Percentiles rank a stretch among this genome's conserved stretches.
These are phyloP conservation scores for Aspergillus niger DNA, from an alignment of 2,329 filamentous ascomycete genomes.

Conservation along the genomic window DNA sequence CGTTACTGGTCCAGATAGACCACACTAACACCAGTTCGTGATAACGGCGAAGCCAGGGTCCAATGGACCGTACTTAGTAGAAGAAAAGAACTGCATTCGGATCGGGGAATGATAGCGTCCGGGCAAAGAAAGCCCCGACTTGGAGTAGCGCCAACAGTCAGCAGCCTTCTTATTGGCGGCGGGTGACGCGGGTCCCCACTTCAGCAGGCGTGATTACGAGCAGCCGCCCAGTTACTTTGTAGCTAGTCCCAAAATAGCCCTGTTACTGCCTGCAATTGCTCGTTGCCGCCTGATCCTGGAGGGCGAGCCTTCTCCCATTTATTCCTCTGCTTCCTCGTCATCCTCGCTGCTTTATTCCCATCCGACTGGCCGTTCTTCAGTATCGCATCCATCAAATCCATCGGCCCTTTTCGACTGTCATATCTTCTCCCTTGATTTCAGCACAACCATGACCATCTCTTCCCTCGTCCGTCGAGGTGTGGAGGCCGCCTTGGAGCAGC, in stretches of 20 bases:
- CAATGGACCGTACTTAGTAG: background rate
- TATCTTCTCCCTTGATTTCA: background rate
- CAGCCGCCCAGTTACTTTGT: background rate
- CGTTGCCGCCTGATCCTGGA: background rate
- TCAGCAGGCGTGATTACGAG: slow-evolving; percentile 2
- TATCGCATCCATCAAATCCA: background rate
- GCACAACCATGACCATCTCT: slow-evolving; percentile 30
- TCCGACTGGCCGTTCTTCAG: slow-evolving; percentile 10
- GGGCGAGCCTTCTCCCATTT: slow-evolving; percentile 2
- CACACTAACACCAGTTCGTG: background rate
- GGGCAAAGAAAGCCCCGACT: background rate
- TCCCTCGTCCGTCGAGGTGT: slow-evolving; percentile 41
- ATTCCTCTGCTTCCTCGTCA: background rate
- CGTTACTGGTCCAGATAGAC: background rate
- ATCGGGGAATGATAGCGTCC: background rate
- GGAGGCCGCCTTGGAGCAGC: slow-evolving; percentile 30
- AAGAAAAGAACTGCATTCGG: background rate
- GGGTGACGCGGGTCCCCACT: background rate
- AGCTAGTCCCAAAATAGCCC: background rate
- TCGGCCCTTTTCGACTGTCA: too few species aligned
- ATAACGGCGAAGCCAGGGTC: background rate
- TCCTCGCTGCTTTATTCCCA: background rate
- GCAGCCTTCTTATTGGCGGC: background rate
- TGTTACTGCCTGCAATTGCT: slow-evolving; percentile 11
- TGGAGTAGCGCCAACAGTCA: background rate